Conservation (phyloP, 2,329 filamentous ascomycete species). For the Acarospora socialis region DNA sequence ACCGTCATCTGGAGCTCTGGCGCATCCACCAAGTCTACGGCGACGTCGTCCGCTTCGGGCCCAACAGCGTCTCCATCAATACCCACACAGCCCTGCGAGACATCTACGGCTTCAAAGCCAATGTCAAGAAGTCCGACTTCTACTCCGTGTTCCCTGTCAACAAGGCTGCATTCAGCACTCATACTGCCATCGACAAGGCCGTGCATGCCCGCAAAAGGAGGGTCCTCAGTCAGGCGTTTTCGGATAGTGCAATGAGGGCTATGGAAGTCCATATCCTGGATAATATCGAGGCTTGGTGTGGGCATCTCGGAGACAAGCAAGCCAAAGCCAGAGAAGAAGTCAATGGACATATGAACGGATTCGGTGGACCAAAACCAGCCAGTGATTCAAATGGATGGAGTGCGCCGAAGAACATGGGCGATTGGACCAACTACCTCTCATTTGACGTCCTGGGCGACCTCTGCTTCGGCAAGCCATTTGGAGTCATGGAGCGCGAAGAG, state of each 20-base stretch:
- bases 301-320: slow-evolving; percentile 17
- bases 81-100: slow-evolving; percentile 21
- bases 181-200: slow-evolving; percentile 30
- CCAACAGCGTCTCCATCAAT: slow-evolving; percentile 16
- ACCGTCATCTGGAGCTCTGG: slow-evolving; percentile 19
- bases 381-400: slow-evolving; percentile 25
- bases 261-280: slow-evolving; percentile 33
- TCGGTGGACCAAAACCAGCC: slow-evolving; percentile 7
- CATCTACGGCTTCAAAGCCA: slow-evolving; percentile 35
- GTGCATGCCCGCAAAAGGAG: slow-evolving; percentile 33
- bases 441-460: slow-evolving; percentile 40
- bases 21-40: slow-evolving; percentile 20
- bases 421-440: slow-evolving; percentile 32
- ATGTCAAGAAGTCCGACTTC: slow-evolving; percentile 35
- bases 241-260: slow-evolving; percentile 29
- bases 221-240: slow-evolving; percentile 34
- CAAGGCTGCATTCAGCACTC: slow-evolving; percentile 28
- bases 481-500: slow-evolving; percentile 24
- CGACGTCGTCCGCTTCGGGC: slow-evolving; percentile 17
- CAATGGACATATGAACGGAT: slow-evolving; percentile 9
- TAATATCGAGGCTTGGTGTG: slow-evolving; percentile 27
- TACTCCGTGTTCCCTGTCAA: slow-evolving; percentile 34
- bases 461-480: slow-evolving; percentile 31
- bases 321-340: slow-evolving; percentile 10
- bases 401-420: slow-evolving; percentile 28